Percentiles rank a stretch among this genome's conserved stretches.
phyloP scores from a whole-genome alignment of 177 flowering plant genomes.

The Vitis hybrid region DNA sequence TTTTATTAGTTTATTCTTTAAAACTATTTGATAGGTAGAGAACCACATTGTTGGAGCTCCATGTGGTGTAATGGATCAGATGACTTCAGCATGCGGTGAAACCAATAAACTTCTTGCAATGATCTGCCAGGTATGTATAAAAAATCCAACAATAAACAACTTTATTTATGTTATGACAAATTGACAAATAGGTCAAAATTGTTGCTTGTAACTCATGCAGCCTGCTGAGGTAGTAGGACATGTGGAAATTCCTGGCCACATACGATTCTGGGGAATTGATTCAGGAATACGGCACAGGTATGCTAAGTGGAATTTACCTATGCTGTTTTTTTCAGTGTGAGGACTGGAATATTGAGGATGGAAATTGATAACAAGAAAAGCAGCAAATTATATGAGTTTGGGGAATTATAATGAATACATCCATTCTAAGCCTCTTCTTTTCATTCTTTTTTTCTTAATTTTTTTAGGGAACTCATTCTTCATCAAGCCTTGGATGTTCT shows the following conservation, averaged over 20 bases:
- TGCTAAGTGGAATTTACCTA: background rate
- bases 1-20: slow-evolving; percentile 7
- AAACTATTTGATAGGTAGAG: slow-evolving; percentile 66
- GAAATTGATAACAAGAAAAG: background rate
- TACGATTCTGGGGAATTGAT: slow-evolving; percentile 96
- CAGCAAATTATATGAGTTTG: background rate
- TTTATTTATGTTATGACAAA: background rate
- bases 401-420: background rate
- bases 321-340: background rate
- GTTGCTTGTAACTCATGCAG: slow-evolving; percentile 40
- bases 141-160: background rate
- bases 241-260: slow-evolving; percentile 84
- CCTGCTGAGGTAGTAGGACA: slow-evolving; percentile 96
- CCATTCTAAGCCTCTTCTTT: background rate
- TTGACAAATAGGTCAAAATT: background rate
- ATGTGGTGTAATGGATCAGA: slow-evolving; percentile 99
- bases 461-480: background rate
- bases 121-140: slow-evolving; percentile 84
- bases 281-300: slow-evolving; percentile 99
- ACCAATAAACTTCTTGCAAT: slow-evolving; percentile 96
- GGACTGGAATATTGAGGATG: background rate
- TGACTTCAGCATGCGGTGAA: slow-evolving; percentile 99
- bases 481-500: background rate
- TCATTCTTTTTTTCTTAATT: background rate
- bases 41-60: slow-evolving; percentile 99